Percentiles rank a stretch among this genome's conserved stretches.
phyloP scores from a whole-genome alignment of 169 alveolate species.

The Cryptosporidium ryanae region DNA sequence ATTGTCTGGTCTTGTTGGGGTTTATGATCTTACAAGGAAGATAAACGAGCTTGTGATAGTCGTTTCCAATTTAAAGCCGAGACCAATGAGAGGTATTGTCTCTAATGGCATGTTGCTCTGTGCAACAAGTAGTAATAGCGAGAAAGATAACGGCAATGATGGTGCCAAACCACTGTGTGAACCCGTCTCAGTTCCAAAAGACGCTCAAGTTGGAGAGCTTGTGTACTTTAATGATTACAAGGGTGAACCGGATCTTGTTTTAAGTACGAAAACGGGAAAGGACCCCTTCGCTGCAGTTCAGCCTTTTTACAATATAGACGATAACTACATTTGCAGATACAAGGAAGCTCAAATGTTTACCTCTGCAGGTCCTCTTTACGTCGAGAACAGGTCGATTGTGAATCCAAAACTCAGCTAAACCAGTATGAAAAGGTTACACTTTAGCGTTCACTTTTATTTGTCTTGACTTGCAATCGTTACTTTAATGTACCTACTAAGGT shows the following conservation, averaged over 20 bases:
- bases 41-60: constrained; percentile 84
- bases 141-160: neutral
- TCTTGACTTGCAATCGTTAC: neutral
- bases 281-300: constrained; percentile 83
- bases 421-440: neutral
- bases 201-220: constrained; percentile 80
- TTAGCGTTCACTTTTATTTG: no score
- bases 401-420: constrained; percentile 27
- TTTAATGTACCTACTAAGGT: constrained; percentile 7
- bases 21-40: constrained; percentile 81
- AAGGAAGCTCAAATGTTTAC: constrained; percentile 42
- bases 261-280: constrained; percentile 81
- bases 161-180: constrained; percentile 72
- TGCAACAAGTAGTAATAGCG: constrained; percentile 14
- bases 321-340: constrained; percentile 31
- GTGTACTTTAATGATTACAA: constrained; percentile 75
- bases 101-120: constrained; percentile 87
- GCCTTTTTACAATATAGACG: constrained; percentile 50
- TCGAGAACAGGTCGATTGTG: constrained; percentile 16
- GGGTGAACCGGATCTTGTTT: constrained; percentile 83
- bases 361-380: constrained; percentile 71
- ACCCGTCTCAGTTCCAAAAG: constrained; percentile 73
- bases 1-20: constrained; percentile 82
- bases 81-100: constrained; percentile 83
- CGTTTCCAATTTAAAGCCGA: constrained; percentile 84